A percentile compares a stretch with the other conserved stretches of the same genome.
These are phyloP conservation scores for Moesziomyces sp. DNA, from an alignment of 1,284 basidiomycete genomes.

Conservation along the genomic window DNA sequence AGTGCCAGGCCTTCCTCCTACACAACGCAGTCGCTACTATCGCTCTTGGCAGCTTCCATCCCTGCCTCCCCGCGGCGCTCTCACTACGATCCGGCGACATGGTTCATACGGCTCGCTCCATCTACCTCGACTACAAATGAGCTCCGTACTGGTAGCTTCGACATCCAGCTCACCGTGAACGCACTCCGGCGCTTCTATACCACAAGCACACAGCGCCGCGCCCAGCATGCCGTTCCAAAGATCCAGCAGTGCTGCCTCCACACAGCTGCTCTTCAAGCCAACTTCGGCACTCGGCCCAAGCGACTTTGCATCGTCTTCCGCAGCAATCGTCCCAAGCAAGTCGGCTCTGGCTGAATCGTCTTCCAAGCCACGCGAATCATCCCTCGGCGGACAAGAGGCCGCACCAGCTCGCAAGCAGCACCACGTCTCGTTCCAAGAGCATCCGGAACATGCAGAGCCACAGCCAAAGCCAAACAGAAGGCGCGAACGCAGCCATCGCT, in stretches of 20 bases:
- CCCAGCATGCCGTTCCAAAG: slow-evolving; percentile 29
- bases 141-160: no score
- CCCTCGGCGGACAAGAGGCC: slow-evolving; percentile 1
- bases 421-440: slow-evolving; percentile 45
- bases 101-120: no score
- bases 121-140: no score
- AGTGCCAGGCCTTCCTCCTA: no score
- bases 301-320: slow-evolving; percentile 3
- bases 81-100: no score
- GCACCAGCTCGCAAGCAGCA: slow-evolving; percentile 32
- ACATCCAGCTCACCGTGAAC: no score
- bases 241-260: slow-evolving; percentile 24
- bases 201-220: not conserved
- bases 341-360: slow-evolving; percentile 32
- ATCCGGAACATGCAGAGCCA: slow-evolving; percentile 15
- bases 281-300: slow-evolving; percentile 2
- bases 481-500: slow-evolving; percentile 25
- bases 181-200: not conserved
- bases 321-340: slow-evolving; percentile 14
- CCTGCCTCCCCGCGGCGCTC: no score
- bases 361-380: slow-evolving; percentile 11
- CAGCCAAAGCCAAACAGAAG: slow-evolving; percentile 7
- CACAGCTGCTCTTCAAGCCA: slow-evolving; percentile 17
- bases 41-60: no score
- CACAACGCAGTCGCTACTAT: no score